Evolutionary conservation across 768 basidiomycete genomes (phyloP).

Genomic region (Russula abietina): DNA sequence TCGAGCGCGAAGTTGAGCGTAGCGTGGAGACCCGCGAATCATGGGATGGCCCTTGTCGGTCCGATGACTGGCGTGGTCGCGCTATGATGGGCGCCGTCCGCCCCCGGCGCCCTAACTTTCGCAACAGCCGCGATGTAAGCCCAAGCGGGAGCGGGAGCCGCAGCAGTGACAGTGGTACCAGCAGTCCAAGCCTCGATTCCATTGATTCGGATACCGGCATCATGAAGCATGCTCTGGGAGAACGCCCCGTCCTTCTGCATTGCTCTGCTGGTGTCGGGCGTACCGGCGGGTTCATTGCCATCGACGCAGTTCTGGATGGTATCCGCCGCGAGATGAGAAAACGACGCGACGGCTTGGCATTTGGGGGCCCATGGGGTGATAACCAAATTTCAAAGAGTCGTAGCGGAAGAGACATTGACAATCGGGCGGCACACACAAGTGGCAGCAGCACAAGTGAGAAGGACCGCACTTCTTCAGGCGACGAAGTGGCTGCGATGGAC

Average conservation of each 20-base stretch:
- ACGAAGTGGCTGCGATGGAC: constrained; percentile 29
- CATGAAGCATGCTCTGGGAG: constrained; percentile 45
- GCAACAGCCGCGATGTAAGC: constrained; percentile 17
- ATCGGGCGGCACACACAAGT: constrained; percentile 22
- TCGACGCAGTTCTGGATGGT: constrained; percentile 80
- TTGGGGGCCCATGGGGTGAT: constrained; percentile 26
- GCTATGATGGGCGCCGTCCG: constrained; percentile 15
- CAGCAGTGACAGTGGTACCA: constrained; percentile 17
- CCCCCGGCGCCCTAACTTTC: constrained; percentile 5
- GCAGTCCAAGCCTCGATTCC: constrained; percentile 28
- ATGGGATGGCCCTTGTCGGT: constrained; percentile 27
- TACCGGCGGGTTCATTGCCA: constrained; percentile 88
- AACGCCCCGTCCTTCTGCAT: constrained; percentile 69
- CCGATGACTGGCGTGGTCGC: constrained; percentile 26
- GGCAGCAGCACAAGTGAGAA: constrained; percentile 23
- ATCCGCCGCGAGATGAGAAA: constrained; percentile 53
- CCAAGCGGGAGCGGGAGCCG: constrained; percentile 20
- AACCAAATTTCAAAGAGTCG: constrained; percentile 16
- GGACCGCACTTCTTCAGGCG: constrained; percentile 24
- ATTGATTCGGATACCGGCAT: constrained; percentile 54
- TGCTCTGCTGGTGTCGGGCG: constrained; percentile 95
- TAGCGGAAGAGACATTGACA: constrained; percentile 20
- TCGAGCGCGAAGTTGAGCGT: constrained; percentile 39
- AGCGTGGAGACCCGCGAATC: constrained; percentile 24
- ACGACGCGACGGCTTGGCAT: constrained; percentile 27